Evolutionary conservation across 2,329 filamentous ascomycete species (phyloP).

Genomic region (Amylocarpus encephaloides): DNA sequence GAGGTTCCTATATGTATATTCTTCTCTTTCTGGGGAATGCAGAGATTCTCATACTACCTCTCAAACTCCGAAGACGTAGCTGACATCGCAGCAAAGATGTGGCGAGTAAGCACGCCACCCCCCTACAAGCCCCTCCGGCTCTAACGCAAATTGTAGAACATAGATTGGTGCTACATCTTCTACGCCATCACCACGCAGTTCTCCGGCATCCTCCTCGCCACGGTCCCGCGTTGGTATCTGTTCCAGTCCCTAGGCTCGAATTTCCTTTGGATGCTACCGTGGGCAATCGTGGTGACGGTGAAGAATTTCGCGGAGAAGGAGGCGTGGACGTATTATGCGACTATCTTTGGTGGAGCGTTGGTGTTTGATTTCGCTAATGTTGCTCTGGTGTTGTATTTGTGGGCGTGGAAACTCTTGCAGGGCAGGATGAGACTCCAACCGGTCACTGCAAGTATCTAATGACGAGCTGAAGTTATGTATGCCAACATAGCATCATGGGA

Average conservation of each 20-base stretch:
- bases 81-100: conserved; percentile 55
- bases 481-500: too few species aligned
- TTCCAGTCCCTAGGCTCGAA: conserved; percentile 62
- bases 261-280: conserved; percentile 61
- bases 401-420: conserved; percentile 15
- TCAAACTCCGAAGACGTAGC: conserved; percentile 52
- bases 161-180: conserved; percentile 64
- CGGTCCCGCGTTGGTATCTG: conserved; percentile 59
- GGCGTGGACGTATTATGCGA: conserved; percentile 61
- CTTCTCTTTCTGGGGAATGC: conserved; percentile 52
- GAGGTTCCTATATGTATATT: conserved; percentile 59
- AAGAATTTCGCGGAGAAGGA: conserved; percentile 42
- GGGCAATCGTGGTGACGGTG: conserved; percentile 57
- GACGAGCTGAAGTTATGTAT: too few species aligned
- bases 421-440: conserved; percentile 8
- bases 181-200: conserved; percentile 61
- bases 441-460: neutral
- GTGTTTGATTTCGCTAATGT: conserved; percentile 53
- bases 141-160: conserved; percentile 34
- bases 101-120: conserved; percentile 21
- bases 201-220: conserved; percentile 55
- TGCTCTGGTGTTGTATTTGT: conserved; percentile 12
- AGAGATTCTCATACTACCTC: conserved; percentile 56
- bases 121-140: neutral
- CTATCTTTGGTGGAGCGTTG: conserved; percentile 62